Percentiles rank a stretch among this genome's conserved stretches.
Conservation (phyloP, 2,329 filamentous ascomycete genomes). For the Alternaria longipes region DNA sequence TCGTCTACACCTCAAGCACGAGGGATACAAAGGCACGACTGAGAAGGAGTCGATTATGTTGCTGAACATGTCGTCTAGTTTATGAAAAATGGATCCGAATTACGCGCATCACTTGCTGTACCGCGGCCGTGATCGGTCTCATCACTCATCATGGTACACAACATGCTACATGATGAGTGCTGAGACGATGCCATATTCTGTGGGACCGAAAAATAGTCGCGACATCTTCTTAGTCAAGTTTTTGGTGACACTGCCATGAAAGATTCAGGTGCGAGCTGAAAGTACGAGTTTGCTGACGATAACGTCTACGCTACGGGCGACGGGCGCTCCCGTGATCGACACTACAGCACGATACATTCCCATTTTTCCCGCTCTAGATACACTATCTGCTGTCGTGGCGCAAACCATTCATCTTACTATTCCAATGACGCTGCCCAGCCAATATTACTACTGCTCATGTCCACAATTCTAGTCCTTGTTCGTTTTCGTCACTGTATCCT, state of each 20-base stretch:
- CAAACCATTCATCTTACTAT: not conserved
- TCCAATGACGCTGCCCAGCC: not conserved
- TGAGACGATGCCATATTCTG: not conserved
- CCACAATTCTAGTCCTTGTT: not conserved
- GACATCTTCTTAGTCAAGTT: not conserved
- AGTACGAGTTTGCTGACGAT: not conserved
- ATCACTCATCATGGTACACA: not conserved
- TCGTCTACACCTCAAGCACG: not conserved
- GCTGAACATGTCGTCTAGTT: not conserved
- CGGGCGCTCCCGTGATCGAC: constrained; percentile 32
- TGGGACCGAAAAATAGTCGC: not conserved
- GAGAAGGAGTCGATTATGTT: not conserved
- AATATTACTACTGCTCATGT: not conserved
- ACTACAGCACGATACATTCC: constrained; percentile 5
- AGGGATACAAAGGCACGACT: not conserved
- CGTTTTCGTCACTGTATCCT: not conserved
- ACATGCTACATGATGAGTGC: not conserved
- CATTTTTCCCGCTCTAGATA: constrained; percentile 1
- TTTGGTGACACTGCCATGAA: not conserved
- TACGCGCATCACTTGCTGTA: constrained; percentile 12
- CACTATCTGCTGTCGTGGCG: not conserved
- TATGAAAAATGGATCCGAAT: constrained; percentile 8
- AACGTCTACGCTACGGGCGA: constrained; percentile 18
- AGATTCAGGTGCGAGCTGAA: constrained; percentile 6
- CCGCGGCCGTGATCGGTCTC: not conserved